Evolutionary conservation across 306 rosid species (phyloP), one percentile per base, ranked within the genome.

Genomic region (Vigna mungo): DNA sequence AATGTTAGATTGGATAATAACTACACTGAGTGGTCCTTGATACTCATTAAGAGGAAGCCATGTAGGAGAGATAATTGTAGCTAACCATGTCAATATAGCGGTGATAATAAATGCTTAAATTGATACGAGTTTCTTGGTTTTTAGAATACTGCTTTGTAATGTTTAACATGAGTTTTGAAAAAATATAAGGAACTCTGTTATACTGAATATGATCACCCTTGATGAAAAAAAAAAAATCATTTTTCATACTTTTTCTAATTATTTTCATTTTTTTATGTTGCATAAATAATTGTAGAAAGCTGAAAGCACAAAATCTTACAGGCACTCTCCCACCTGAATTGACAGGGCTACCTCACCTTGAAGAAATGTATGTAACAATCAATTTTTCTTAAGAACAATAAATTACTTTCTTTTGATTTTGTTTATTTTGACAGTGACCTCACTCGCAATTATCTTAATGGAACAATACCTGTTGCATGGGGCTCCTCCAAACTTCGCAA

Each of bases 401-500:
- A 4, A 23, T 5, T 4, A 1, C 9, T 55, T 21, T 6, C 2
- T 23, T 12, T 0, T 12, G 9, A 23, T 61, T 61, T 32, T 32
- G 0, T 32, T 32, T 60, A 7, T 47, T 27, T 27, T 65, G 34
- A 17, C 63, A 85, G 91, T 6, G 89, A 87, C 44, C 81, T 87
- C 44, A 5, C 76, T 48, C 87, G 74, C 39, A 87, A 87, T 72
- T 85, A 83, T 53, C 84, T 88, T 54, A 78, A 46, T 5, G 88
- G 91, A n/a, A 54, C 89, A 64, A 83, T 88, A 21, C 89, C 91
- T 80, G 36, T 0, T 8, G 54, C 67, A 70, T 87, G 91, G 91
- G 87, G 84, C 25, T 83, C 83, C 62, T 32, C 61, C 23, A 55
- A 63, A 2, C 58, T 68, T 15, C 74, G 68, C 37, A 46, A 0